Percentiles rank a stretch among this genome's conserved stretches.
Evolutionary conservation across 2,329 filamentous ascomycete genomes (phyloP).

Genomic region (Penicillium sp.): DNA sequence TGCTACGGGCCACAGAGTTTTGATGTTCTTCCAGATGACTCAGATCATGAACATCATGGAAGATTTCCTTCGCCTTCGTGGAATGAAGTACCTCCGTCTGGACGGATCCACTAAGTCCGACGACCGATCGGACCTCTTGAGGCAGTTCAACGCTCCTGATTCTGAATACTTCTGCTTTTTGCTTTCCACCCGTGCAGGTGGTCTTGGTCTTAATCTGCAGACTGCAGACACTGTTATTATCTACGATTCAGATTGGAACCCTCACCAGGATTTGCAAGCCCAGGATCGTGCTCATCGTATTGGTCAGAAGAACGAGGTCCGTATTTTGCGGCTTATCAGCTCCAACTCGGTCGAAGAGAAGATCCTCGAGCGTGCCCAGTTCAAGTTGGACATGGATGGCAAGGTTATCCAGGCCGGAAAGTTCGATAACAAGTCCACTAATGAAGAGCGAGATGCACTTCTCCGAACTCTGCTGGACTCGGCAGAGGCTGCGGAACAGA

Average conservation of each 20-base stretch:
- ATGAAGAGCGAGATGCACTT: slow-evolving; percentile 96
- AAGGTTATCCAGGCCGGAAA: slow-evolving; percentile 99
- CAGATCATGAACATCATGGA: slow-evolving; percentile 99
- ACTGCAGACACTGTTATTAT: slow-evolving; percentile 99
- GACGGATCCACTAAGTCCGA: slow-evolving; percentile 97
- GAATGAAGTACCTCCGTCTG: slow-evolving; percentile 76
- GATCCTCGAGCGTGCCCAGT: slow-evolving; percentile 91
- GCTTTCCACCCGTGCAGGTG: slow-evolving; percentile 95
- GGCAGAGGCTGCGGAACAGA: slow-evolving; percentile 56
- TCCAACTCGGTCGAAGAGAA: slow-evolving; percentile 98
- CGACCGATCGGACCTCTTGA: slow-evolving; percentile 83
- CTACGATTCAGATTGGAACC: slow-evolving; percentile 99
- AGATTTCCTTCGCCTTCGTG: slow-evolving; percentile 79
- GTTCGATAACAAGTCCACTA: slow-evolving; percentile 98
- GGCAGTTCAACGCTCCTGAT: slow-evolving; percentile 76
- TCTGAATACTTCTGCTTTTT: slow-evolving; percentile 97
- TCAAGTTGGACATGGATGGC: slow-evolving; percentile 98
- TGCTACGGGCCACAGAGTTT: slow-evolving; percentile 78
- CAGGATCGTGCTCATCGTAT: slow-evolving; percentile 99
- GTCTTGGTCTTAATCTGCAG: slow-evolving; percentile 91
- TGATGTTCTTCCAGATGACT: slow-evolving; percentile 99
- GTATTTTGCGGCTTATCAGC: slow-evolving; percentile 88
- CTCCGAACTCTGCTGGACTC: slow-evolving; percentile 84
- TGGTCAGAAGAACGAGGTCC: slow-evolving; percentile 97
- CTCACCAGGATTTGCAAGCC: slow-evolving; percentile 95